Percentiles rank a stretch among this genome's conserved stretches.
Evolutionary conservation across 1,139 yeast species (phyloP).

Genomic region (Pichiaceae sp.): DNA sequence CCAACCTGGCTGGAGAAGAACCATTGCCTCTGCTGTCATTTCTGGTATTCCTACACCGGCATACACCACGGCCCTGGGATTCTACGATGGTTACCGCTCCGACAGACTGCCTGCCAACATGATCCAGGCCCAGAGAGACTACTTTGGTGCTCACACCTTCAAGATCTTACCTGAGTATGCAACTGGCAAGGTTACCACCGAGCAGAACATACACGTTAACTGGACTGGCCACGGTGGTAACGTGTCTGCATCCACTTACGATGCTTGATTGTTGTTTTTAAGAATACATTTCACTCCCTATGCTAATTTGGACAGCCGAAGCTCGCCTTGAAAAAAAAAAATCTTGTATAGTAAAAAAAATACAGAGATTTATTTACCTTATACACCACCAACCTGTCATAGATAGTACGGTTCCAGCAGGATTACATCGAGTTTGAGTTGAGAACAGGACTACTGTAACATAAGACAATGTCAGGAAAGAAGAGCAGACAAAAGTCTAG

Average conservation of each 20-base stretch:
- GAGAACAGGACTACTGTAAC: neutral
- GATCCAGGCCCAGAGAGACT: constrained; percentile 98
- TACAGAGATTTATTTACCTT: too few species aligned
- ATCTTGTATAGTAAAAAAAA: too few species aligned
- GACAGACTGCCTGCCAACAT: constrained; percentile 94
- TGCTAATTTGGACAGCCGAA: neutral
- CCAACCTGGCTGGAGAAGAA: constrained; percentile 91
- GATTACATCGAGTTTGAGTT: neutral
- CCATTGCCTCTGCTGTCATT: constrained; percentile 69
- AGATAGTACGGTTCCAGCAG: neutral
- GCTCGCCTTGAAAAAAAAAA: neutral
- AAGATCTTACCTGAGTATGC: constrained; percentile 85
- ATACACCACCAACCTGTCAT: too few species aligned
- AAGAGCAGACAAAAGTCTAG: neutral
- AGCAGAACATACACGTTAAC: constrained; percentile 86
- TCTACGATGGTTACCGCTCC: constrained; percentile 99
- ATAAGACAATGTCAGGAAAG: neutral
- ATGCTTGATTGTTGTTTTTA: constrained; percentile 49
- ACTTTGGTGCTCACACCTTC: constrained; percentile 99
- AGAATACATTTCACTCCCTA: too few species aligned
- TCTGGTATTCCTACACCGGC: constrained; percentile 97
- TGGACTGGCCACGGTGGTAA: constrained; percentile 99
- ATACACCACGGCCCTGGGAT: constrained; percentile 90
- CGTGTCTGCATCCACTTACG: constrained; percentile 89
- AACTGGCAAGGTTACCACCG: constrained; percentile 66